A percentile compares a stretch with the other conserved stretches of the same genome.
phyloP scores from a whole-genome alignment of 2,329 filamentous ascomycete genomes.

The Pseudocercospora vitis region DNA sequence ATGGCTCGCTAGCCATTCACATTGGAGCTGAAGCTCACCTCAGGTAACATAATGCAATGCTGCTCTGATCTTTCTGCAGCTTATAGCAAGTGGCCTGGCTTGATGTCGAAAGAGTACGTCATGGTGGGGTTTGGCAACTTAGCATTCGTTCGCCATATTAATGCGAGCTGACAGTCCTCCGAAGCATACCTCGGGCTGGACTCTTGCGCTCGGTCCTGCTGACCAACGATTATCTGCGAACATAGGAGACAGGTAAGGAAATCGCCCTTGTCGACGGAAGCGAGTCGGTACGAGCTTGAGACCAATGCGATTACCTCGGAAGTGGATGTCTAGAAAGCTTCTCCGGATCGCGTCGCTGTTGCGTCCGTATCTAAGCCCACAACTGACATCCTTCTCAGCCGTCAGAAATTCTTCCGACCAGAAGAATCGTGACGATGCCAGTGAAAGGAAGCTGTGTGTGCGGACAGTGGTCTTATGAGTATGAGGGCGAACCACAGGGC shows the following conservation, averaged over 20 bases:
- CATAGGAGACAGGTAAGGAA: neutral
- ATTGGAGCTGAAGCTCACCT: too few species aligned
- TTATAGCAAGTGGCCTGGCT: too few species aligned
- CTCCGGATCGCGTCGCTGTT: neutral
- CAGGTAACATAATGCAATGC: too few species aligned
- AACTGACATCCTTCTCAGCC: neutral
- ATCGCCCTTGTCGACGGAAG: neutral
- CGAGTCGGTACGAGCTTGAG: neutral
- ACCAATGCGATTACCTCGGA: too few species aligned
- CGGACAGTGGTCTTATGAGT: conserved; percentile 40
- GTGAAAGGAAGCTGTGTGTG: conserved; percentile 33
- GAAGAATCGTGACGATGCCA: conserved; percentile 15
- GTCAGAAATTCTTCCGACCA: neutral
- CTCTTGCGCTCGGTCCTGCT: too few species aligned
- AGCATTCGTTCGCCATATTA: neutral
- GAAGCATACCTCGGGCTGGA: too few species aligned
- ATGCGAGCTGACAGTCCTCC: too few species aligned
- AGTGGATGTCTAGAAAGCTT: neutral
- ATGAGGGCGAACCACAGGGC: conserved; percentile 34
- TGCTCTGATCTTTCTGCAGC: too few species aligned
- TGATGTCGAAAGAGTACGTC: conserved; percentile 4
- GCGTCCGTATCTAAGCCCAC: neutral
- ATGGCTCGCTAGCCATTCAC: too few species aligned
- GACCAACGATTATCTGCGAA: neutral
- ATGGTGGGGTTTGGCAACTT: conserved; percentile 5